phyloP scores from a whole-genome alignment of 441 rosid species.

The Isatis lusitanica region DNA sequence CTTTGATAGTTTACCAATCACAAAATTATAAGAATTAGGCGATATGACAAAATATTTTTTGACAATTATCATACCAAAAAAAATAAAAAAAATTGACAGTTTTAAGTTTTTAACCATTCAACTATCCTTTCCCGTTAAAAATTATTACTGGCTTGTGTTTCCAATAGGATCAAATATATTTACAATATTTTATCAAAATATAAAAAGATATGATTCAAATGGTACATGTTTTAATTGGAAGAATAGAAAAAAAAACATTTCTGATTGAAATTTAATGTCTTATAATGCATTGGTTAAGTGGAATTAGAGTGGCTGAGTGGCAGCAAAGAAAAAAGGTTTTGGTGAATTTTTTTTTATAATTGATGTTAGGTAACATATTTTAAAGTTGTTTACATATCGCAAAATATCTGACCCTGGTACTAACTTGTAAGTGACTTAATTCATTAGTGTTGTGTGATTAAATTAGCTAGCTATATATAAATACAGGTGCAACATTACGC shows the following conservation, averaged over 20 bases:
- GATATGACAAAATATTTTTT: background rate
- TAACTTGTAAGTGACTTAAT: background rate
- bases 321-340: background rate
- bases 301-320: background rate
- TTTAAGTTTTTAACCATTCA: background rate
- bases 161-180: background rate
- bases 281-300: background rate
- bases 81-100: no score
- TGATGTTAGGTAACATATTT: background rate
- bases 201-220: background rate
- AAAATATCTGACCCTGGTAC: background rate
- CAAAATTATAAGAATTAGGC: background rate
- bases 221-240: background rate
- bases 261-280: background rate
- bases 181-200: background rate
- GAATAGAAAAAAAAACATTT: background rate
- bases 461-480: background rate
- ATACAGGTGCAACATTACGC: slow-evolving; percentile 73
- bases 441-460: background rate
- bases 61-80: no score
- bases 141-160: background rate
- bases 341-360: background rate
- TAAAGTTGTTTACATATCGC: background rate
- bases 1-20: background rate
- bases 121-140: background rate